Evolutionary conservation across 164 flowering plant species (phyloP), one percentile per base, ranked within the genome.

Genomic region (Vitis rupestris): DNA sequence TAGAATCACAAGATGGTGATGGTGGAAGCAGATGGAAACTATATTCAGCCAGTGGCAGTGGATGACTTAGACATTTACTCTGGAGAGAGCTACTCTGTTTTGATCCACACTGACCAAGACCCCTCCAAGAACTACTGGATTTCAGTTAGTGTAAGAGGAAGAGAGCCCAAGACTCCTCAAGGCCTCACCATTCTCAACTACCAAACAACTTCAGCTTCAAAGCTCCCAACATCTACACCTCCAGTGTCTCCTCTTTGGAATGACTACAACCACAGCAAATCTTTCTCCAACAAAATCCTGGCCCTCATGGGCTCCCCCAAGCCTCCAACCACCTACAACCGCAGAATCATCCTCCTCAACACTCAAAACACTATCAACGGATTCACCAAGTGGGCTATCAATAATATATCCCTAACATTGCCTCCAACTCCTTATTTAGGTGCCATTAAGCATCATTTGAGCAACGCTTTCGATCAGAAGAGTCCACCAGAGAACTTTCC

Each of bases 1-100:
- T 85, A 94, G 99, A 66, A 76, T 62, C 98, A 95, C 83, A 87
- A 89, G 73, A 81, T 95, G 93, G 59, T 77, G 49, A 82, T 95
- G 59, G 97, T 93, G 16, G 98, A 95, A 80, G 99, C 99, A 1
- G 99, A 95, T 61, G 99, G 99, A 47, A 90, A 91, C 79, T 89
- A 93, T 27, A 82, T 95, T 0, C 54, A 88, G n/a, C 97, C 97
- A 19, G 86, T 86, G 62, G 64, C 54, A 0, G 85, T 86, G 0
- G 73, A 85, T 3, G 85, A 86, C 70, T 27, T 95, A 27, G 91
- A 91, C 82, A 85, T 95, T 9, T 90, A 91, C 77, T 93, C 97
- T 0, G 98, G 99, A 0, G 98, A 95, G 70, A 91, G 84, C 75
- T 95, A 93, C 82, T 95, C 99, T 0, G 87, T 93, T 19, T 80